Evolutionary conservation across 768 basidiomycete genomes (phyloP).

Genomic region (Terana coerulea): DNA sequence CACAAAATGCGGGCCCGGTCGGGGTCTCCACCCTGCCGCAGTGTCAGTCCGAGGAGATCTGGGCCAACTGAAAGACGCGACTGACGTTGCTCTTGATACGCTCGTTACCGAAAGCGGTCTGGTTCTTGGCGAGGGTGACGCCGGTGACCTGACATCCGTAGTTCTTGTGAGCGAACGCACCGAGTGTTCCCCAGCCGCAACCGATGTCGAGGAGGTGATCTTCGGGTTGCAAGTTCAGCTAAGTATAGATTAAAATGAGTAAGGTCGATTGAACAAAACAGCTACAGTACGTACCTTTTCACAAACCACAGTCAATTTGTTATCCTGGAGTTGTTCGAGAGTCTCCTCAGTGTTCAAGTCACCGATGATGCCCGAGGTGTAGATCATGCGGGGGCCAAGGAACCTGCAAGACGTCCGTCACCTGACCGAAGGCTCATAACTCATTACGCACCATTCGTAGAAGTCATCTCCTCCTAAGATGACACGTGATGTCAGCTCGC

Average conservation of each 20-base stretch:
- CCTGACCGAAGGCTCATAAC: not conserved
- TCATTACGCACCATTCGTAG: constrained; percentile 60
- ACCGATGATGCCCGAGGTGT: constrained; percentile 87
- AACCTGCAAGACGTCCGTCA: constrained; percentile 51
- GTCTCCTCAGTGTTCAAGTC: constrained; percentile 72
- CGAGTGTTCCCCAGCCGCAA: constrained; percentile 96
- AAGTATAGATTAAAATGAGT: not conserved
- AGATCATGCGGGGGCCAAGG: constrained; percentile 94
- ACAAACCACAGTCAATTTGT: constrained; percentile 95
- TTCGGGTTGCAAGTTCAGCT: constrained; percentile 76
- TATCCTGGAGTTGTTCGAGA: constrained; percentile 94
- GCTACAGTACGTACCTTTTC: constrained; percentile 48
- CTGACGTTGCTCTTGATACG: constrained; percentile 78
- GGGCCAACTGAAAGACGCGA: constrained; percentile 20
- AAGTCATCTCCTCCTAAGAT: constrained; percentile 86
- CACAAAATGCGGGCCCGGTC: constrained; percentile 87
- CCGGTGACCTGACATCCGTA: constrained; percentile 96
- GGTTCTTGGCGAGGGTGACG: constrained; percentile 88
- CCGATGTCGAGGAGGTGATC: constrained; percentile 86
- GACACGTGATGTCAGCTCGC: constrained; percentile 1
- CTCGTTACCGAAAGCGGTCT: constrained; percentile 89
- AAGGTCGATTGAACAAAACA: not conserved
- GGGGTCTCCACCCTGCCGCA: constrained; percentile 32
- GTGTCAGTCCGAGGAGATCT: not conserved
- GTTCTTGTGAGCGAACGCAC: constrained; percentile 95